Evolutionary conservation across 371 early-diverging fungal species (phyloP).

Genomic region (Choanephora cucurbitarum): DNA sequence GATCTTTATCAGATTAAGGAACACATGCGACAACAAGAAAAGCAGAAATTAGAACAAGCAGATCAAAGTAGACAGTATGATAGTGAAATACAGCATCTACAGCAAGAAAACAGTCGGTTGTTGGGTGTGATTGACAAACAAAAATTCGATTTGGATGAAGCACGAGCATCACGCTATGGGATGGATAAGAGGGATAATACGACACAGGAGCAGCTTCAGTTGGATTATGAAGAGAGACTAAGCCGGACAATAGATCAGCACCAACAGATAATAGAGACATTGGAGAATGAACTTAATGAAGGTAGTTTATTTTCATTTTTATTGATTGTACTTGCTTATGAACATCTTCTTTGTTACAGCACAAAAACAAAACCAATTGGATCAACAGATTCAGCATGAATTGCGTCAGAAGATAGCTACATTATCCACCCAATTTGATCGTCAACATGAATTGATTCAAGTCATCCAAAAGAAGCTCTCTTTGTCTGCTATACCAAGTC

Average conservation of each 20-base stretch:
- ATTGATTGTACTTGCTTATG: no score
- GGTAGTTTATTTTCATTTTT: no score
- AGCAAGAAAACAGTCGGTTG: slow-evolving; percentile 18
- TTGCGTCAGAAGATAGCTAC: background rate
- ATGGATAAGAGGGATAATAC: background rate
- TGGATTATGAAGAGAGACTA: background rate
- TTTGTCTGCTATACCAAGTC: background rate
- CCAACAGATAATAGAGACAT: no score
- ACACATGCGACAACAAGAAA: slow-evolving; percentile 1
- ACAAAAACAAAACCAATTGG: background rate
- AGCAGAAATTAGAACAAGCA: background rate
- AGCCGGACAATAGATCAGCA: no score
- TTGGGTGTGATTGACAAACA: slow-evolving; percentile 29
- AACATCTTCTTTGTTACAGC: no score
- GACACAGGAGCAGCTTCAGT: background rate
- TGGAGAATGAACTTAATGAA: no score
- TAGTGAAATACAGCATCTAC: background rate
- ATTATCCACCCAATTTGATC: slow-evolving; percentile 1
- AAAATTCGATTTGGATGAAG: slow-evolving; percentile 35
- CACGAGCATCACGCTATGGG: slow-evolving; percentile 2
- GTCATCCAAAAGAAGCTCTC: background rate
- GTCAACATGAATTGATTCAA: background rate
- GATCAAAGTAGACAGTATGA: no score
- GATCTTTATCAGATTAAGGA: slow-evolving; percentile 6
- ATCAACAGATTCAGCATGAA: background rate